phyloP scores from a whole-genome alignment of 176 grass and related monocot genomes.

The Thinopyrum elongatum region DNA sequence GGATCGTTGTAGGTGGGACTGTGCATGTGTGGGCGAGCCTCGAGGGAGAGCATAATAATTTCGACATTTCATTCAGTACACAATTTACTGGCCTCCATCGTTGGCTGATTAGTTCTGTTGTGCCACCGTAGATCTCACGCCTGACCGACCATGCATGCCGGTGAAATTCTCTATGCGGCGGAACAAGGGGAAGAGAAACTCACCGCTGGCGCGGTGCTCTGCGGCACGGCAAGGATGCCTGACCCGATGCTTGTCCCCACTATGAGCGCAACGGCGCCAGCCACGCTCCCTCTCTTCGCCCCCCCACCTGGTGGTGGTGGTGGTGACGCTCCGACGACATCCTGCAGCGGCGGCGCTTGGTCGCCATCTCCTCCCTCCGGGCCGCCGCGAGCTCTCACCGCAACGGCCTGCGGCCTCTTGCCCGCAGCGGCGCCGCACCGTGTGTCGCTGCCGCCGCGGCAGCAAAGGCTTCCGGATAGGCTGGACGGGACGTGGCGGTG shows the following conservation, averaged over 20 bases:
- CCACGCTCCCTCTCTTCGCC: slow-evolving; percentile 55
- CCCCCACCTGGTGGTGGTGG: neutral
- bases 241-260: slow-evolving; percentile 89
- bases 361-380: neutral
- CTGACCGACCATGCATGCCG: neutral
- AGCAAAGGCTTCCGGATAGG: neutral
- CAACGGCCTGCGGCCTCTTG: neutral
- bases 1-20: neutral
- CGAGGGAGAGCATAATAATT: neutral
- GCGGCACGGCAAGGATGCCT: slow-evolving; percentile 88
- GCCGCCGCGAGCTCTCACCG: neutral
- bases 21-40: neutral
- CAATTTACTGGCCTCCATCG: neutral
- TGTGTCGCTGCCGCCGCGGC: neutral
- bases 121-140: neutral
- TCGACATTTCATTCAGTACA: neutral
- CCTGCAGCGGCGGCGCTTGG: neutral
- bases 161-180: neutral
- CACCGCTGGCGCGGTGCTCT: slow-evolving; percentile 68
- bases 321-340: neutral
- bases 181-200: neutral
- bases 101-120: neutral
- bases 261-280: slow-evolving; percentile 67
- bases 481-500: neutral
- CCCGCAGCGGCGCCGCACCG: neutral